Evolutionary conservation across 2,329 filamentous ascomycete species (phyloP).

Genomic region (Ophiostoma sp.): DNA sequence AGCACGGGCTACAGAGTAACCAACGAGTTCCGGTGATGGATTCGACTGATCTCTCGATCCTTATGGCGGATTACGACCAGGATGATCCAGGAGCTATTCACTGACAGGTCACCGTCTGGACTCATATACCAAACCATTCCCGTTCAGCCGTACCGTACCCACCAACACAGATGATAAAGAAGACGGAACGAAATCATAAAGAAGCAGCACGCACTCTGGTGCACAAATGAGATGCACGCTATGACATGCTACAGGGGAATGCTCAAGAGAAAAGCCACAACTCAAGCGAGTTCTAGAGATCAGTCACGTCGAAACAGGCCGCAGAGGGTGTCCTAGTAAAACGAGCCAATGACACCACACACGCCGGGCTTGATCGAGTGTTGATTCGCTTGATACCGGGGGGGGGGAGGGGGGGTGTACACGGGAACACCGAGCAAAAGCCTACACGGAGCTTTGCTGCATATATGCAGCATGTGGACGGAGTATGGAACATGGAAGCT

Average conservation of each 20-base stretch:
- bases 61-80: neutral
- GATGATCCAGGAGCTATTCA: neutral
- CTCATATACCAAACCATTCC: neutral
- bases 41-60: neutral
- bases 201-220: neutral
- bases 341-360: neutral
- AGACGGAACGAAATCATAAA: neutral
- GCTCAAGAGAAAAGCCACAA: neutral
- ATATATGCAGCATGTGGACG: neutral
- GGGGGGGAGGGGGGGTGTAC: neutral
- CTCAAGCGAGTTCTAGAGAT: neutral
- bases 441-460: neutral
- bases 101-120: neutral
- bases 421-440: neutral
- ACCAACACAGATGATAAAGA: neutral
- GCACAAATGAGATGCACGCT: neutral
- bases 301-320: neutral
- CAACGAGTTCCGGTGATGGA: neutral
- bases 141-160: neutral
- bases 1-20: neutral
- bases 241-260: neutral
- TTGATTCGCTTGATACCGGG: neutral
- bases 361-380: neutral
- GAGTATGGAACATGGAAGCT: neutral
- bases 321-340: neutral